These are phyloP conservation scores for Trichomonas vaginalis DNA, from an alignment of 208 protist genomes.

Conservation along the genomic window DNA sequence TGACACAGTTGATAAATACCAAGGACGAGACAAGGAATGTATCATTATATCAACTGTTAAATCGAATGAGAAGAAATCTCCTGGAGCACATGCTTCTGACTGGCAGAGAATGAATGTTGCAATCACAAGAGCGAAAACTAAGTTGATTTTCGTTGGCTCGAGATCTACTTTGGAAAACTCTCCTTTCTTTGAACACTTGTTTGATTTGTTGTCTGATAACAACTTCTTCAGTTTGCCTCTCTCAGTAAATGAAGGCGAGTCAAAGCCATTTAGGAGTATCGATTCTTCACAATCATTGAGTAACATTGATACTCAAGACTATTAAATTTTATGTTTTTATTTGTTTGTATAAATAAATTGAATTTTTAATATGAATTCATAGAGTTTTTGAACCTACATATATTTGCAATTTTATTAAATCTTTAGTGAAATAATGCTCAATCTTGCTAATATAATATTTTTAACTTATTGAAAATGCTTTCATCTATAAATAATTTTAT, in stretches of 20 bases:
- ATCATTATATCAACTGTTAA: background rate
- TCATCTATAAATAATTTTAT: too few species aligned
- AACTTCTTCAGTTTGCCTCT: background rate
- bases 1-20: conserved; percentile 43
- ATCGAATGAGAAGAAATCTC: background rate
- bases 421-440: too few species aligned
- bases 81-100: conserved; percentile 36
- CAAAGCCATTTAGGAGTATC: background rate
- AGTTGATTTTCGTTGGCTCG: conserved; percentile 57
- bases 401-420: too few species aligned
- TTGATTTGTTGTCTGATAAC: background rate
- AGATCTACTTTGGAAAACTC: conserved; percentile 20
- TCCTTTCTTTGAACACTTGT: conserved; percentile 10
- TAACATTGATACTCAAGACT: too few species aligned
- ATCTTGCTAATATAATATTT: too few species aligned
- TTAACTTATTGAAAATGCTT: too few species aligned
- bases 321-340: too few species aligned
- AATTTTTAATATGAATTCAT: too few species aligned
- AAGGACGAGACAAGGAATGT: conserved; percentile 40
- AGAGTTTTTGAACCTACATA: too few species aligned
- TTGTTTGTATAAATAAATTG: too few species aligned
- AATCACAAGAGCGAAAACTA: conserved; percentile 63
- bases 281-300: too few species aligned
- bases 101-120: conserved; percentile 69
- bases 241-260: background rate